Evolutionary conservation across 1,139 yeast species (phyloP), one percentile per base, ranked within the genome.

Genomic region (Wickerhamiella pararugosa): DNA sequence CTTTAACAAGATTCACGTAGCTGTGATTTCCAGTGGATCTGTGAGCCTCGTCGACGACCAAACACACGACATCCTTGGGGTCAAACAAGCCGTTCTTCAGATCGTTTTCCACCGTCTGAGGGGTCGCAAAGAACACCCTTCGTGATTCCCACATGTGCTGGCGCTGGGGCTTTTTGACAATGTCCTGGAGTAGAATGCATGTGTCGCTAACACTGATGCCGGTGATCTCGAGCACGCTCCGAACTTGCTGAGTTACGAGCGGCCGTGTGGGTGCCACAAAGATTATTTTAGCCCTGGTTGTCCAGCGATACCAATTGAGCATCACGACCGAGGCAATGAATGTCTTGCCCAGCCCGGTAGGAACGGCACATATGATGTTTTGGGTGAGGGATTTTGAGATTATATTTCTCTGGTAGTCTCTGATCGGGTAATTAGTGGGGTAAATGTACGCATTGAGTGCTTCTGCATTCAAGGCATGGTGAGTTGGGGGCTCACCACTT

Each of bases 201-300:
- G 90, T 81, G 43, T 79, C 79, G 15, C 69, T 62, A 39, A 77
- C 65, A 0, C 94, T 79, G 25, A 87, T 74, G 1, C 96, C 97
- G 0, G 94, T 79, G 27, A 83, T 78, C 7, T 86, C 80, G 45
- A 87, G 70, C 55, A 96, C 90, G 1, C 97, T 97, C 54, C 81
- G 82, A 51, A 90, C 81, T 59, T 92, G 98, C 60, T 92, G 99
- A 0, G 95, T 90, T n/a, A 92, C 98, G 46, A 92, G 67, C 0
- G 99, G 99, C 51, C 86, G 69, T 0, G 99, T 92, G 0, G 99
- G 99, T 0, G 99, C 98, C 79, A 90, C 78, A 57, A 92, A 92
- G 5, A 92, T 72, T 49, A 90, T 75, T 56, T 86, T 90, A 5
- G 86, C 75, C 9, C 64, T 61, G 6, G 73, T 73, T 4, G 70